Evolutionary conservation across 2,329 filamentous ascomycete species (phyloP).

Genomic region (Cadophora sp.): DNA sequence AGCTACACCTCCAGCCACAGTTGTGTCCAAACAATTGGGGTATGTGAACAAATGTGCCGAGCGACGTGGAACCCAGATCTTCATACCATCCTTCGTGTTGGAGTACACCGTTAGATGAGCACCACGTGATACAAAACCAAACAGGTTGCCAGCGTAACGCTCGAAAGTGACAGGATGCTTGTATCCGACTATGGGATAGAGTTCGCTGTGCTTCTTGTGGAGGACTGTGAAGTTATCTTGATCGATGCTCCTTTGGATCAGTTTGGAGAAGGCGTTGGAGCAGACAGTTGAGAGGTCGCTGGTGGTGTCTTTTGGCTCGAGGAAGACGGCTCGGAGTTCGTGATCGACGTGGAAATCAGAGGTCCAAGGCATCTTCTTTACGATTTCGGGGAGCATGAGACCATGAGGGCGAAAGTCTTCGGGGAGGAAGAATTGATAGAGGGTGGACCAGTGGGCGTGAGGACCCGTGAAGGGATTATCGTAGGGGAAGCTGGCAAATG

Average conservation of each 20-base stretch:
- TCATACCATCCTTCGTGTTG: conserved; percentile 53
- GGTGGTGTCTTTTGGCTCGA: conserved; percentile 41
- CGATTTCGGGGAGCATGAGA: conserved; percentile 55
- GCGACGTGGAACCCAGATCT: conserved; percentile 76
- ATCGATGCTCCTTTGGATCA: conserved; percentile 49
- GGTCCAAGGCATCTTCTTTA: conserved; percentile 57
- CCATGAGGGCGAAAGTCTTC: conserved; percentile 56
- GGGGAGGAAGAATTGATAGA: conserved; percentile 56
- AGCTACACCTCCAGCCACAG: conserved; percentile 79
- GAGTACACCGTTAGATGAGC: conserved; percentile 71
- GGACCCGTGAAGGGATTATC: conserved; percentile 21
- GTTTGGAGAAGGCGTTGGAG: conserved; percentile 50
- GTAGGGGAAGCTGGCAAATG: conserved; percentile 28
- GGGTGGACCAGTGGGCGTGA: conserved; percentile 27
- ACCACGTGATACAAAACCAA: conserved; percentile 71
- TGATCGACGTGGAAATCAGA: conserved; percentile 47
- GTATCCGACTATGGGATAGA: conserved; percentile 46
- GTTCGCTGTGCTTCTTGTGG: conserved; percentile 51
- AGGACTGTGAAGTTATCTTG: conserved; percentile 48
- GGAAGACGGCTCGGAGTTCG: conserved; percentile 45
- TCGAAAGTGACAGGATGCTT: conserved; percentile 32
- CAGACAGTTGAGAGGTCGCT: conserved; percentile 44
- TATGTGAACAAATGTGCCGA: conserved; percentile 74
- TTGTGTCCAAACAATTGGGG: conserved; percentile 78
- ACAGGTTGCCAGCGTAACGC: conserved; percentile 51